phyloP scores from a whole-genome alignment of 495 filamentous ascomycete species.

The Neurospora sp. region DNA sequence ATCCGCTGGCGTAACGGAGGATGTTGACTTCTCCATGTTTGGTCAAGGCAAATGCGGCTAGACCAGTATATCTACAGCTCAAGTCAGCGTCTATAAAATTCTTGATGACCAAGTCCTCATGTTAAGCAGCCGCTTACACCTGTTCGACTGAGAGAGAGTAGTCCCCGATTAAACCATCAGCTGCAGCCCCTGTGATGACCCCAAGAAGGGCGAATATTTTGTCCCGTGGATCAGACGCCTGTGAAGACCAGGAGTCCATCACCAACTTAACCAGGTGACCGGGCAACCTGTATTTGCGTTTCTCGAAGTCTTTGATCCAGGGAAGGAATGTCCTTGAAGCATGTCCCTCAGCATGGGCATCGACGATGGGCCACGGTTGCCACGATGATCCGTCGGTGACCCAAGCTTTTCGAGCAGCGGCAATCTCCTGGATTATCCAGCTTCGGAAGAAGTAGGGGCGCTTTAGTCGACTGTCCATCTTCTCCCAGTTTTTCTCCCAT shows the following conservation, averaged over 20 bases:
- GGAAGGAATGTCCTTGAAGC: constrained; percentile 5
- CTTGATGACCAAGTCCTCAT: background rate
- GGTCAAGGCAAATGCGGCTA: constrained; percentile 8
- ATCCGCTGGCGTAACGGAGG: constrained; percentile 9
- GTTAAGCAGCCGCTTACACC: background rate
- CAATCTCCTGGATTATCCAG: constrained; percentile 20
- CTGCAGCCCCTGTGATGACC: constrained; percentile 9
- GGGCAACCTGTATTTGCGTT: constrained; percentile 7
- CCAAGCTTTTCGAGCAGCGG: constrained; percentile 7
- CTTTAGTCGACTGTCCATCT: constrained; percentile 7
- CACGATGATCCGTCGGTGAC: constrained; percentile 11
- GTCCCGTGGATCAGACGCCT: constrained; percentile 18
- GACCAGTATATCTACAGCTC: constrained; percentile 8
- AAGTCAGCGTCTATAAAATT: background rate
- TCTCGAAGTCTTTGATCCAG: constrained; percentile 9
- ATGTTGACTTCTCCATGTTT: constrained; percentile 3
- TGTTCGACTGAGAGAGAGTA: constrained; percentile 13
- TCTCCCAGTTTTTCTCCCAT: constrained; percentile 8
- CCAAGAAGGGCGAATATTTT: constrained; percentile 21
- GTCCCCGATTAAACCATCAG: constrained; percentile 11
- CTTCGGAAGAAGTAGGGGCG: constrained; percentile 14
- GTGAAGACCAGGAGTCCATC: constrained; percentile 12
- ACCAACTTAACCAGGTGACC: constrained; percentile 11
- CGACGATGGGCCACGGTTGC: constrained; percentile 9
- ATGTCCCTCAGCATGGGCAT: background rate